phyloP scores from a whole-genome alignment of 805 yeast species.

The Saccharomycopsis fibuligera region DNA sequence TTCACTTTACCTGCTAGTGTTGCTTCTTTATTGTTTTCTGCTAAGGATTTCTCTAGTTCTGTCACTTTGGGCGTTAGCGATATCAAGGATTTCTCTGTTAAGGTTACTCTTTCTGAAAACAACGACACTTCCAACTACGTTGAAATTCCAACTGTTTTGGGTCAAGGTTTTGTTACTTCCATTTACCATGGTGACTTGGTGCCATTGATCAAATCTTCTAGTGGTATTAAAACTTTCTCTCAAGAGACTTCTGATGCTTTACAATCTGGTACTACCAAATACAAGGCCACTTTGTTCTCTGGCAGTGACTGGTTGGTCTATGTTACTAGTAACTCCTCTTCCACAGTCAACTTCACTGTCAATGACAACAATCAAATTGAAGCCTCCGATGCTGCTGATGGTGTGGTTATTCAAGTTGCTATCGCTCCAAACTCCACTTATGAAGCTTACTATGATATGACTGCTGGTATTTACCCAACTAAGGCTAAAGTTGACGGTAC shows the following conservation, averaged over 20 bases:
- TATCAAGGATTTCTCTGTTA: slow-evolving; percentile 20
- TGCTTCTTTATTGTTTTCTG: slow-evolving; percentile 49
- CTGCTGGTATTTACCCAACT: slow-evolving; percentile 58
- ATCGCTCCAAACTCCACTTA: slow-evolving; percentile 22
- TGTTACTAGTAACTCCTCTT: slow-evolving; percentile 32
- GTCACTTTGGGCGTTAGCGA: slow-evolving; percentile 27
- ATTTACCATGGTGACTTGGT: slow-evolving; percentile 45
- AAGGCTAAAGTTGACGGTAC: slow-evolving; percentile 39
- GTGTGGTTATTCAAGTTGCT: slow-evolving; percentile 56
- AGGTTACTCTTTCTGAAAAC: slow-evolving; percentile 4
- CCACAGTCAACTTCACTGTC: slow-evolving; percentile 25
- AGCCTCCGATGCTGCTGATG: slow-evolving; percentile 39
- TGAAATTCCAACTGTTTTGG: slow-evolving; percentile 64
- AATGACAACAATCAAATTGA: slow-evolving; percentile 35
- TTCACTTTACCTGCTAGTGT: slow-evolving; percentile 66
- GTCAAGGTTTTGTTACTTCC: slow-evolving; percentile 73
- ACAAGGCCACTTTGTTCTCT: slow-evolving; percentile 46
- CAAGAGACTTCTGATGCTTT: slow-evolving; percentile 32
- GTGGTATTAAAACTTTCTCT: slow-evolving; percentile 53
- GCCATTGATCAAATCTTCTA: slow-evolving; percentile 52
- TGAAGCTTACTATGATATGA: slow-evolving; percentile 41
- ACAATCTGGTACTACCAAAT: slow-evolving; percentile 42
- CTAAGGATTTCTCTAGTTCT: slow-evolving; percentile 33
- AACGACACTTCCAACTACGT: slow-evolving; percentile 34
- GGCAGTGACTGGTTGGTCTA: slow-evolving; percentile 64